Evolutionary conservation across 805 yeast genomes (phyloP).

Genomic region (Sugiyamaella smithiae): DNA sequence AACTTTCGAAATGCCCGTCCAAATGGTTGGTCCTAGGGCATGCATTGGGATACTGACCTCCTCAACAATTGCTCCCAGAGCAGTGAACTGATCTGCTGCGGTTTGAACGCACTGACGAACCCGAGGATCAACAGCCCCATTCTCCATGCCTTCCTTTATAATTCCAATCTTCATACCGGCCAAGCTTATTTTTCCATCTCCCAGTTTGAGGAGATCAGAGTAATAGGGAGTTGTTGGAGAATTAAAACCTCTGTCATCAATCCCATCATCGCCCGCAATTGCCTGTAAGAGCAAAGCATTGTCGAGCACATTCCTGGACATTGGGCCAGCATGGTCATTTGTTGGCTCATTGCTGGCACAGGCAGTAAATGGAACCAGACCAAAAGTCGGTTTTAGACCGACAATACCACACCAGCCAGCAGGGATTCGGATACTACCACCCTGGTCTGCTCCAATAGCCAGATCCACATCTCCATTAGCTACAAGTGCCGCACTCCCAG

Average conservation of each 20-base stretch:
- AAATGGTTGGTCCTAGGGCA: slow-evolving; percentile 37
- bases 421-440: slow-evolving; percentile 53
- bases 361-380: slow-evolving; percentile 45
- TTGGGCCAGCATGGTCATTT: slow-evolving; percentile 40
- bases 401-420: slow-evolving; percentile 43
- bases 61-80: slow-evolving; percentile 35
- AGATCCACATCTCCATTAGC: slow-evolving; percentile 47
- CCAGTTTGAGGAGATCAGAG: slow-evolving; percentile 22
- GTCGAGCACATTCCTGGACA: slow-evolving; percentile 37
- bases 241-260: slow-evolving; percentile 35
- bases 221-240: slow-evolving; percentile 25
- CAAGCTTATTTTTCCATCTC: slow-evolving; percentile 13
- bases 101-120: slow-evolving; percentile 30
- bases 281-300: slow-evolving; percentile 35
- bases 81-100: slow-evolving; percentile 33
- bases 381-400: slow-evolving; percentile 62
- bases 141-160: slow-evolving; percentile 36
- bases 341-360: slow-evolving; percentile 36
- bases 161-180: slow-evolving; percentile 37
- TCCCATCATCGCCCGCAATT: slow-evolving; percentile 38
- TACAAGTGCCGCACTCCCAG: slow-evolving; percentile 54
- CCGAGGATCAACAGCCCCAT: slow-evolving; percentile 34
- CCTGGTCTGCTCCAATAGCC: slow-evolving; percentile 55
- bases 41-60: slow-evolving; percentile 40
- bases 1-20: slow-evolving; percentile 33